These are phyloP conservation scores for Coccomyxa sp. DNA, from an alignment of 139 green algal species.

Conservation along the genomic window DNA sequence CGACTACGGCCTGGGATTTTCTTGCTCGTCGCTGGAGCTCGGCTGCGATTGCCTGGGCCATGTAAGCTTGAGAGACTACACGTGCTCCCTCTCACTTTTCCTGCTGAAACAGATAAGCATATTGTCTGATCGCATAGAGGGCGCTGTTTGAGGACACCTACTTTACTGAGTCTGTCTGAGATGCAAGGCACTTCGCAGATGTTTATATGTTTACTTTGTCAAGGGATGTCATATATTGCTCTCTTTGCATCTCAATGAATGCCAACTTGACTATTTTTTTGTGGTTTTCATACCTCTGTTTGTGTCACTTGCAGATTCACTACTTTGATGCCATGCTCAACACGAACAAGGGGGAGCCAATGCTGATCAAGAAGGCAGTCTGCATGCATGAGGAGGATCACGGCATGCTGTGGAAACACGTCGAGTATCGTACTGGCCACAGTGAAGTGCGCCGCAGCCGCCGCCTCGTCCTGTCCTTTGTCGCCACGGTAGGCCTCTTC, in stretches of 20 bases:
- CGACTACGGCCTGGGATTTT: slow-evolving; percentile 66
- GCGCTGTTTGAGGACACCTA: too few species aligned
- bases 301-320: slow-evolving; percentile 56
- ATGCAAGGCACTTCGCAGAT: too few species aligned
- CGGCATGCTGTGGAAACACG: slow-evolving; percentile 86
- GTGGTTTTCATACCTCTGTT: too few species aligned
- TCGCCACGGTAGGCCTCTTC: slow-evolving; percentile 27
- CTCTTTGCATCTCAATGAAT: too few species aligned
- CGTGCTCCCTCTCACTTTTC: too few species aligned
- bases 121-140: too few species aligned
- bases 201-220: too few species aligned
- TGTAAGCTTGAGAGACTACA: too few species aligned
- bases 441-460: slow-evolving; percentile 52
- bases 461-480: slow-evolving; percentile 70
- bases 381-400: slow-evolving; percentile 90
- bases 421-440: slow-evolving; percentile 58
- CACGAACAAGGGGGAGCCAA: slow-evolving; percentile 46
- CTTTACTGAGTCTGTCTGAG: too few species aligned
- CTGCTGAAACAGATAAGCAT: too few species aligned
- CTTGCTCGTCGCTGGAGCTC: slow-evolving; percentile 67
- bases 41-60: slow-evolving; percentile 85
- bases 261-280: too few species aligned
- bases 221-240: too few species aligned
- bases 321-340: slow-evolving; percentile 79
- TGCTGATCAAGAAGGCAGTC: slow-evolving; percentile 68